Percentiles rank a stretch among this genome's conserved stretches.
These are phyloP conservation scores for Cryphonectria japonica DNA, from an alignment of 2,329 filamentous ascomycete genomes.

Conservation along the genomic window DNA sequence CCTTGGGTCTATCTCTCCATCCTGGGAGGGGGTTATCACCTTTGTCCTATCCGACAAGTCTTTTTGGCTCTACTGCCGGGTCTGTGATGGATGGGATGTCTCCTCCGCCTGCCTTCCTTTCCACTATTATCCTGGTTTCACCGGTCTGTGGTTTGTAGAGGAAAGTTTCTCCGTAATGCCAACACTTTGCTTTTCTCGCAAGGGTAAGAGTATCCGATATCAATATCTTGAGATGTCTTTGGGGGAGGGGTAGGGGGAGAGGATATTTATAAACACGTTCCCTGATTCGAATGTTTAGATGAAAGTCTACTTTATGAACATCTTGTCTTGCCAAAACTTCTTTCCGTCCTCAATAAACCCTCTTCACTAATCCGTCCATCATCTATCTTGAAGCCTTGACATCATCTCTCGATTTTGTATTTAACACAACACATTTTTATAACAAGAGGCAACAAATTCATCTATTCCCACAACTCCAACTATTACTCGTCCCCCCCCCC, in stretches of 20 bases:
- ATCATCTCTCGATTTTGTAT: background rate
- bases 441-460: background rate
- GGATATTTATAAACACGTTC: background rate
- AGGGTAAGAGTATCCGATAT: constrained; percentile 5
- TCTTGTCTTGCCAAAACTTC: background rate
- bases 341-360: background rate
- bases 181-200: background rate
- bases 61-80: background rate
- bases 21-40: too few relatives aligned
- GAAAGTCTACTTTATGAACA: background rate
- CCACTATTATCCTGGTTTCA: background rate
- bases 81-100: background rate
- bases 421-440: background rate
- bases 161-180: constrained; percentile 8
- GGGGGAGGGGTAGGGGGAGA: background rate
- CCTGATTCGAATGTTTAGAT: background rate
- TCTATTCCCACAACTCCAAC: background rate
- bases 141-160: background rate
- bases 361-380: background rate
- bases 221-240: background rate
- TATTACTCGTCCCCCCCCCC: background rate
- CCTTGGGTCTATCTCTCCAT: too few relatives aligned
- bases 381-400: too few relatives aligned
- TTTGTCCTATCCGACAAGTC: background rate
- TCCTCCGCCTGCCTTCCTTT: too few relatives aligned